Percentiles rank a stretch among this genome's conserved stretches.
Evolutionary conservation across 2,329 filamentous ascomycete species (phyloP).

Genomic region (Dactylellina cionopaga): DNA sequence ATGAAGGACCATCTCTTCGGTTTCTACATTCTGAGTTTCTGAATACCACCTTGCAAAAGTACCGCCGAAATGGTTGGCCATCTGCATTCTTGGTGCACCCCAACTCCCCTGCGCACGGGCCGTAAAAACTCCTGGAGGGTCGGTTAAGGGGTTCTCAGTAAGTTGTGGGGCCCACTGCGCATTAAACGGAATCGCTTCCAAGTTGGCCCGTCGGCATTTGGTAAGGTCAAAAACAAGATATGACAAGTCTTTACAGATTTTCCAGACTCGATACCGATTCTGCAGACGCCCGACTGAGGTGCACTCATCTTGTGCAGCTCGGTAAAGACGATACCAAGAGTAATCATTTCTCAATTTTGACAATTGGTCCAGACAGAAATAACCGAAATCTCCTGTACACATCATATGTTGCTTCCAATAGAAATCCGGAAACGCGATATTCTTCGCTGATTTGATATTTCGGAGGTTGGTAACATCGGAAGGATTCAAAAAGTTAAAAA

Average conservation of each 20-base stretch:
- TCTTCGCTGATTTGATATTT: background rate
- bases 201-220: background rate
- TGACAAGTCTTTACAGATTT: constrained; percentile 14
- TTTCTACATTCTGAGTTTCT: background rate
- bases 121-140: too few relatives aligned
- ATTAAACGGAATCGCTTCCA: background rate
- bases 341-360: background rate
- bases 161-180: too few relatives aligned
- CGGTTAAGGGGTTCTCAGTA: too few relatives aligned
- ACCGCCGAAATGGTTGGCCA: background rate
- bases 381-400: background rate
- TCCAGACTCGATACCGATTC: constrained; percentile 21
- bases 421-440: constrained; percentile 1
- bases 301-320: background rate
- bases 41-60: background rate
- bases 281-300: background rate
- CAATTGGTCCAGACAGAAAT: background rate
- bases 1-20: background rate
- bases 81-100: background rate
- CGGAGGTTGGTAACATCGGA: background rate
- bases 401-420: constrained; percentile 6
- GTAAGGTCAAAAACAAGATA: background rate
- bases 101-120: background rate
- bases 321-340: background rate
- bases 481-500: background rate